Percentiles rank a stretch among this genome's conserved stretches.
Conservation (phyloP, 2,329 filamentous ascomycete genomes). For the Seiridium unicorne region DNA sequence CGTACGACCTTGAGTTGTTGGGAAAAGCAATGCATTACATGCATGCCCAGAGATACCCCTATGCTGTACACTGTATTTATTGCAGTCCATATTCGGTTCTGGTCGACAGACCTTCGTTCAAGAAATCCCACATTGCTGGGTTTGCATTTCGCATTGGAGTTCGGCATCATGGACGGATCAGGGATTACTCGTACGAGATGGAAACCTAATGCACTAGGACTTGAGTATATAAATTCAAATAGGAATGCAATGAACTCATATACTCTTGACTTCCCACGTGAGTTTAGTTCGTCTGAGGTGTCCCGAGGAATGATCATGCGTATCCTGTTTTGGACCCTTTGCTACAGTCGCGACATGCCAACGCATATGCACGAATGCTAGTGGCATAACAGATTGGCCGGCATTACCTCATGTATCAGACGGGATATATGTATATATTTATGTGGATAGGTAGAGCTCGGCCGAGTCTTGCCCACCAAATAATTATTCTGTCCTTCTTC, state of each 20-base stretch:
- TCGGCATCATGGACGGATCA: not conserved
- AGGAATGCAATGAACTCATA: not conserved
- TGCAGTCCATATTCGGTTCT: not conserved
- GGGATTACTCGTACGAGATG: not conserved
- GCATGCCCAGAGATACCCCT: slow-evolving; percentile 6
- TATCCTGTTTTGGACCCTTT: too few relatives aligned
- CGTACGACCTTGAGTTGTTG: not conserved
- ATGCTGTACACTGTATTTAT: not conserved
- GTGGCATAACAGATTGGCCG: too few relatives aligned
- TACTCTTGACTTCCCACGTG: not conserved
- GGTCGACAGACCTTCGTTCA: slow-evolving; percentile 1
- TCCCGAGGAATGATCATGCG: too few relatives aligned
- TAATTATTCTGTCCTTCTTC: too few relatives aligned
- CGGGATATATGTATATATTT: too few relatives aligned
- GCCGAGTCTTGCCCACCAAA: too few relatives aligned
- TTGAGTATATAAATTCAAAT: slow-evolving; percentile 1
- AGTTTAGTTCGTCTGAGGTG: not conserved
- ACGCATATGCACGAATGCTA: too few relatives aligned
- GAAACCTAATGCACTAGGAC: not conserved
- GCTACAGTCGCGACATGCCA: too few relatives aligned
- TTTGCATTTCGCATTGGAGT: slow-evolving; percentile 6
- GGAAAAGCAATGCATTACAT: slow-evolving; percentile 2
- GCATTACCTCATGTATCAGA: too few relatives aligned
- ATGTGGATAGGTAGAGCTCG: too few relatives aligned
- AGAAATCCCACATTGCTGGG: not conserved